Conservation (phyloP, 179 eudicot species). For the Silene vulgaris region DNA sequence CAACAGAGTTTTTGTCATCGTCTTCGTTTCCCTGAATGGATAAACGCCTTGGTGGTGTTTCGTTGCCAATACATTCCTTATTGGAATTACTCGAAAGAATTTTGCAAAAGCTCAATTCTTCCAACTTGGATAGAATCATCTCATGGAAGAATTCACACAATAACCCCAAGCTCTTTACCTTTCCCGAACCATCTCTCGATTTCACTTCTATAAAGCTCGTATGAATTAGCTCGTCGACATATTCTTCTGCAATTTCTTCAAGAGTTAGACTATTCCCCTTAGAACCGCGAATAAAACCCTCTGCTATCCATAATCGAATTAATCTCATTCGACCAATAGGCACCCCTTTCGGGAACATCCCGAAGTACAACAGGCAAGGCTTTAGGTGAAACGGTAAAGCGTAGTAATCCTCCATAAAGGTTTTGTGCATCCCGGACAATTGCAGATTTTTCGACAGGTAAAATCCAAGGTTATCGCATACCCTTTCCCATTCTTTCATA, state of each 20-base stretch:
- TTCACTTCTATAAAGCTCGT: conserved; percentile 29
- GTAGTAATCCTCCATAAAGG: conserved; percentile 24
- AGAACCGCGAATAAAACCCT: conserved; percentile 21
- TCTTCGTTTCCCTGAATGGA: conserved; percentile 12
- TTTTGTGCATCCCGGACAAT: conserved; percentile 17
- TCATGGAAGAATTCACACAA: conserved; percentile 26
- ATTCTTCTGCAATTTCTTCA: conserved; percentile 33
- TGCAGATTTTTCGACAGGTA: conserved; percentile 18
- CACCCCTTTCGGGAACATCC: conserved; percentile 29
- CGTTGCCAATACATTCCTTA: background rate
- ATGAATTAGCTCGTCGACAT: conserved; percentile 24
- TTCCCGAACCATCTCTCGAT: conserved; percentile 4
- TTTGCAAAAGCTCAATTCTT: conserved; percentile 27
- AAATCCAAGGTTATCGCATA: conserved; percentile 24
- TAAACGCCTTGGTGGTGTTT: conserved; percentile 13
- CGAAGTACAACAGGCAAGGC: conserved; percentile 35
- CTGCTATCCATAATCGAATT: conserved; percentile 38
- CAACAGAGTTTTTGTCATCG: background rate
- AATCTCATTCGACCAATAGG: conserved; percentile 21
- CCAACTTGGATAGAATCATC: conserved; percentile 24
- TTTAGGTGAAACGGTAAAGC: conserved; percentile 29
- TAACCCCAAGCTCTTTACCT: conserved; percentile 15
- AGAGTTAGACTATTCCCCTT: conserved; percentile 4
- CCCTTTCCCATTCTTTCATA: conserved; percentile 27
- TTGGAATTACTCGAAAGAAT: background rate